A percentile compares a stretch with the other conserved stretches of the same genome.
Evolutionary conservation across 2,329 filamentous ascomycete genomes (phyloP).

Genomic region (Gnomoniopsis smithogilvyi): DNA sequence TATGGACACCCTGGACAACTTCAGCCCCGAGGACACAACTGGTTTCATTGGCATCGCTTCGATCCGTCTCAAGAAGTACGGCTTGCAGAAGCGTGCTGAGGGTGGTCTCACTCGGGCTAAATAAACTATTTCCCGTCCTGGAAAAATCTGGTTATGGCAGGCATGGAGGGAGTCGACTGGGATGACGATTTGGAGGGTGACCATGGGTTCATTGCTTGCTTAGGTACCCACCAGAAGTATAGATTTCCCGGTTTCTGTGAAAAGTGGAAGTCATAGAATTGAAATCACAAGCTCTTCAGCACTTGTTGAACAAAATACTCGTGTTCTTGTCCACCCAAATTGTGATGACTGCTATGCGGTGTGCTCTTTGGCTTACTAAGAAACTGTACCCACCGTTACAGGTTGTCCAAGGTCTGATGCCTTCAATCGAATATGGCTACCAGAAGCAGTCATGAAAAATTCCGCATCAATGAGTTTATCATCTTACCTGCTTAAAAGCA

Average conservation of each 20-base stretch:
- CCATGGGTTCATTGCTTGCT: background rate
- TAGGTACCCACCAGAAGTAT: background rate
- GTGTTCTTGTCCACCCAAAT: background rate
- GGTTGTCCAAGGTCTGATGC: no score
- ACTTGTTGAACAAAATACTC: background rate
- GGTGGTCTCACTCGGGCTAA: slow-evolving; percentile 15
- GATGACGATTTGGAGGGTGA: background rate
- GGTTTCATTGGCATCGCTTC: slow-evolving; percentile 53
- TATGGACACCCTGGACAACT: slow-evolving; percentile 34
- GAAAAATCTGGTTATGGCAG: background rate
- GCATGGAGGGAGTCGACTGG: background rate
- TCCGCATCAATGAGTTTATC: no score
- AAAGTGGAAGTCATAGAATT: background rate
- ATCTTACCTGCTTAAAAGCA: no score
- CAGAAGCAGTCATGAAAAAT: no score
- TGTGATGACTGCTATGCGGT: background rate
- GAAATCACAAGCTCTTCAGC: background rate
- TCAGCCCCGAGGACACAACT: slow-evolving; percentile 22
- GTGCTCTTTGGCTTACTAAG: background rate
- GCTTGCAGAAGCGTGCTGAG: slow-evolving; percentile 22
- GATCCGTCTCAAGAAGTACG: slow-evolving; percentile 44
- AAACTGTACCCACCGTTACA: no score
- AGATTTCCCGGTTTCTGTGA: background rate
- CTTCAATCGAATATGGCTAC: no score
- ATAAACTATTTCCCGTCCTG: background rate